These are phyloP conservation scores for Ceratocystis ficicola DNA, from an alignment of 2,329 filamentous ascomycete genomes.

Conservation along the genomic window DNA sequence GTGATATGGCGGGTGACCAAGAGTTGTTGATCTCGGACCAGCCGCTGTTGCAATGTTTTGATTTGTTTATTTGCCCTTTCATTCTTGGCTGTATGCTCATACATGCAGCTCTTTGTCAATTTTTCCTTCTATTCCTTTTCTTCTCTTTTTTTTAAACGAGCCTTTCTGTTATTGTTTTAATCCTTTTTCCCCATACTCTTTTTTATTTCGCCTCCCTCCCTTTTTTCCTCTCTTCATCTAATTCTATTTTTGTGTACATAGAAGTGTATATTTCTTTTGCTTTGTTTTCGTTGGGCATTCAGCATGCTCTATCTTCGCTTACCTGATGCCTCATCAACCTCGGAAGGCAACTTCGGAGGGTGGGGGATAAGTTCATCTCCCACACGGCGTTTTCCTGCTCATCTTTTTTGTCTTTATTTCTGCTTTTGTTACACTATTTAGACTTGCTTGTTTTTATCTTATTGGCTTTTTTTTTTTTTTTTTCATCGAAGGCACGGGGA, in stretches of 20 bases:
- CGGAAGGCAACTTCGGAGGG: neutral
- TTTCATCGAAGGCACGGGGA: neutral
- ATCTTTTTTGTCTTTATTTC: neutral
- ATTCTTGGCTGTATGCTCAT: neutral
- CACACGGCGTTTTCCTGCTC: neutral
- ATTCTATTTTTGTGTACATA: constrained; percentile 11
- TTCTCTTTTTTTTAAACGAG: neutral
- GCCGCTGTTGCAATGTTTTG: constrained; percentile 22
- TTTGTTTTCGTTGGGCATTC: constrained; percentile 10
- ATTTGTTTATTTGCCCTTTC: constrained; percentile 24
- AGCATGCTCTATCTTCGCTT: constrained; percentile 10
- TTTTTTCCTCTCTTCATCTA: constrained; percentile 15
- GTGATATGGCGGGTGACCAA: constrained; percentile 54
- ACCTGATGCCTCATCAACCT: neutral
- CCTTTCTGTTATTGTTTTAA: neutral
- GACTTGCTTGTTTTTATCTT: neutral
- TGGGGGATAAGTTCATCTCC: neutral
- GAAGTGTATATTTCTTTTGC: neutral
- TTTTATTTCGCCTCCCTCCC: neutral
- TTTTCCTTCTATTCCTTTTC: neutral
- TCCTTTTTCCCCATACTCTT: neutral
- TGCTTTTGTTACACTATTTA: neutral
- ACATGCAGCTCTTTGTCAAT: neutral
- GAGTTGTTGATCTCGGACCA: constrained; percentile 34
- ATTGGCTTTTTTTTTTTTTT: neutral